Base-by-base conservation (phyloP, 2,329 filamentous ascomycete genomes). In the Aspergillus oerlinghausenensis region DNA sequence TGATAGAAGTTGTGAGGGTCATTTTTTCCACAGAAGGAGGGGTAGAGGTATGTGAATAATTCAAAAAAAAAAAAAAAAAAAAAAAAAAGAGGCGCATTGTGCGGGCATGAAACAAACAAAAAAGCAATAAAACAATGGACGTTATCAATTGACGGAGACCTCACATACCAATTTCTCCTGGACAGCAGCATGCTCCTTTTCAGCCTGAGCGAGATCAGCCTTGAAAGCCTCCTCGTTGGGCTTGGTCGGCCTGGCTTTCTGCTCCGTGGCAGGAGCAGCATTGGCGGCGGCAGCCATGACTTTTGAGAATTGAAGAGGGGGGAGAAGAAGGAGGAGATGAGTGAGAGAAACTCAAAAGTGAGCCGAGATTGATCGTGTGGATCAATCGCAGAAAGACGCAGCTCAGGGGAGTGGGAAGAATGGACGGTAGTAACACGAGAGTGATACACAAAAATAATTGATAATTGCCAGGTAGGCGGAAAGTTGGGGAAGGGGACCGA, bases 191-290 rank as follows among this genome's bases (percentile, higher is more conserved):
- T 96, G 88, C 64, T 89, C 90, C 80, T 96, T 96, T 77, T 97
- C 90, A 26, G 89, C 88, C 77, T 88, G 85, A 51, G 85, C 87
- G 60, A 96, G 82, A 62, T 84, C 83, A 72, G 87, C 83, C 79
- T 96, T 92, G 82, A 87, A 99, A 65, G 82, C 80, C 63, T 88
- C 88, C 79, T 94, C 89, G 75, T 97, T 90, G 49, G 94, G 94
- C 82, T 89, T 91, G 77, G 89, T 84, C 54, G 92, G 92, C 78
- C 87, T 91, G 69, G 67, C 67, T 69, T 75, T 72, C 59, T 67
- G 70, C 67, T 75, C 75, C 57, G 66, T 64, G 63, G 69, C 69
- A 65, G 67, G 62, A 61, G 70, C 55, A 59, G 64, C 61, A 48
- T 63, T 55, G 52, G 64, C 63, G 51, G 63, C 63, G 58, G 68